A percentile compares a stretch with the other conserved stretches of the same genome.
Evolutionary conservation across 2,329 filamentous ascomycete genomes (phyloP).

Genomic region (Pseudomassariella vexata): DNA sequence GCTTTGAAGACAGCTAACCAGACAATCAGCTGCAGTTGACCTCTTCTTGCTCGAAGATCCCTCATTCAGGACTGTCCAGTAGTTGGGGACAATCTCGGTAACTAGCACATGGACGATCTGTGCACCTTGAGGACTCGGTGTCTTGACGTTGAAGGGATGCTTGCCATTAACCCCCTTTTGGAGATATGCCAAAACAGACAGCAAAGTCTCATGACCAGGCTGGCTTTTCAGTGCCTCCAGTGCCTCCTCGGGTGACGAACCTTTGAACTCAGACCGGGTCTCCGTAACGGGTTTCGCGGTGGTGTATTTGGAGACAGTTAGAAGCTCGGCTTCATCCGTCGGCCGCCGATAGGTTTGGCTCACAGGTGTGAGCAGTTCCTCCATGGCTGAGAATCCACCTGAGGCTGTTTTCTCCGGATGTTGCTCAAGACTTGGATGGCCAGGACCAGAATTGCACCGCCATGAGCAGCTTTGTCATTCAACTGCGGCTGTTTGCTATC

Average conservation of each 20-base stretch:
- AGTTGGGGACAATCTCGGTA: conserved; percentile 70
- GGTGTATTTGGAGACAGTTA: conserved; percentile 32
- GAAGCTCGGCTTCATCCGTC: conserved; percentile 29
- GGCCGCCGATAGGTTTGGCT: conserved; percentile 43
- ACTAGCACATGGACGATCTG: conserved; percentile 73
- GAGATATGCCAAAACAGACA: conserved; percentile 48
- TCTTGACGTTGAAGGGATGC: conserved; percentile 47
- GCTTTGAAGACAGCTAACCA: conserved; percentile 65
- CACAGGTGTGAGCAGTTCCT: conserved; percentile 48
- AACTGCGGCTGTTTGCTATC: too few species aligned
- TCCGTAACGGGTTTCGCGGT: conserved; percentile 10
- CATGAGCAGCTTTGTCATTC: too few species aligned
- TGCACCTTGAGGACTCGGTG: conserved; percentile 61
- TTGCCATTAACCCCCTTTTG: conserved; percentile 19
- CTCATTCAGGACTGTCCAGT: conserved; percentile 63
- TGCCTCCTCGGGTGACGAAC: conserved; percentile 39
- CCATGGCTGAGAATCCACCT: conserved; percentile 48
- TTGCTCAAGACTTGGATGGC: too few species aligned
- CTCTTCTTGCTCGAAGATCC: conserved; percentile 22
- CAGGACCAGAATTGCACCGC: too few species aligned
- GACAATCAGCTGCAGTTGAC: conserved; percentile 34
- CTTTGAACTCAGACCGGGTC: conserved; percentile 12
- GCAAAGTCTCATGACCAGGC: conserved; percentile 54
- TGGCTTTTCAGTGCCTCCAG: conserved; percentile 56
- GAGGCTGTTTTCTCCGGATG: too few species aligned